Conservation (phyloP, 2,329 filamentous ascomycete genomes). For the Pseudogymnoascus sp. region DNA sequence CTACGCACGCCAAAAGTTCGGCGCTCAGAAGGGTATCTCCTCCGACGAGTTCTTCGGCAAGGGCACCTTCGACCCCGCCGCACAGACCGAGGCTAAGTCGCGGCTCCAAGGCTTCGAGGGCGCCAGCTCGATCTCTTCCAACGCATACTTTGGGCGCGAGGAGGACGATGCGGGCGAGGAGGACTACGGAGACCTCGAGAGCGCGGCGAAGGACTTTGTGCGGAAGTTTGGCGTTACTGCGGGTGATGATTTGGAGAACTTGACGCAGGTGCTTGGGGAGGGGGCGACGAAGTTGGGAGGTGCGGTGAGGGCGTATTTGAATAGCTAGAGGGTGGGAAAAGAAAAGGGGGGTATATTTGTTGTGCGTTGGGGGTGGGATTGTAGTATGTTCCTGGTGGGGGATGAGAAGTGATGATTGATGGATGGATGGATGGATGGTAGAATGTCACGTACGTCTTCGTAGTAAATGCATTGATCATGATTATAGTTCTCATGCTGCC, state of each 20-base stretch:
- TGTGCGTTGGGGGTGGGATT: background rate
- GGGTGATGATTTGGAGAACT: constrained; percentile 88
- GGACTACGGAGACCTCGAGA: constrained; percentile 85
- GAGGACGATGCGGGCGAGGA: constrained; percentile 69
- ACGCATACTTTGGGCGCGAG: constrained; percentile 91
- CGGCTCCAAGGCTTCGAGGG: constrained; percentile 90
- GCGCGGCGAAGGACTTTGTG: constrained; percentile 92
- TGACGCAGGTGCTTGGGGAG: constrained; percentile 75
- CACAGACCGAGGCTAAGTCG: constrained; percentile 76
- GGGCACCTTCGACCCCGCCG: constrained; percentile 70
- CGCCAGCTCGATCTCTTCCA: constrained; percentile 84
- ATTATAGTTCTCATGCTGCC: background rate
- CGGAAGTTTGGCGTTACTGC: constrained; percentile 92
- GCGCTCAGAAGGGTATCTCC: constrained; percentile 87
- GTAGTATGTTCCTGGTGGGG: background rate
- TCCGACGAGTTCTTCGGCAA: constrained; percentile 98
- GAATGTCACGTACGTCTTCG: background rate
- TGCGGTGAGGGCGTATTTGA: constrained; percentile 56
- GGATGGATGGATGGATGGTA: background rate
- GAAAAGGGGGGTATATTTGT: background rate
- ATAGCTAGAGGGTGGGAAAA: constrained; percentile 23
- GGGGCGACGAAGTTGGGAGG: constrained; percentile 79
- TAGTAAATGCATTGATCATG: background rate
- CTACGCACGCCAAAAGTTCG: constrained; percentile 83
- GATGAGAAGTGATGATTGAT: background rate